Conservation (phyloP, 306 rosid species). For the Echinosophora koreensis region DNA sequence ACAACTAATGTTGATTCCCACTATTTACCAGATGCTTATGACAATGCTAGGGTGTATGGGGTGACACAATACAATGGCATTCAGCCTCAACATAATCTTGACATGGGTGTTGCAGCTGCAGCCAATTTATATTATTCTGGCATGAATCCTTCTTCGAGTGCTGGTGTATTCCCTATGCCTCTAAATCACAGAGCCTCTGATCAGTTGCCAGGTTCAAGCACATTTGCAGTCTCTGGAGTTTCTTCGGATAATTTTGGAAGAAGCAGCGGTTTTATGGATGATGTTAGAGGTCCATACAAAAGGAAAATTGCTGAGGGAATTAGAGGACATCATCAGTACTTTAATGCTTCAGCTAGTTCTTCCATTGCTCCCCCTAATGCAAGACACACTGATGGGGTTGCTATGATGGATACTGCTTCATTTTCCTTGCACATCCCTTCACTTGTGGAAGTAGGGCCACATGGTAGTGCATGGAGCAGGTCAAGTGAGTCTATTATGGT, state of each 20-base stretch:
- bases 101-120: constrained; percentile 61
- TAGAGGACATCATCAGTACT: constrained; percentile 69
- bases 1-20: constrained; percentile 61
- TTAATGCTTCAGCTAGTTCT: constrained; percentile 69
- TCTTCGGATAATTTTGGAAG: constrained; percentile 73
- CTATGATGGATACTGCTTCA: constrained; percentile 66
- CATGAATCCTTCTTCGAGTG: constrained; percentile 70
- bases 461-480: constrained; percentile 62
- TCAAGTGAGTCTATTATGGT: constrained; percentile 64
- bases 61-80: constrained; percentile 63
- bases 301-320: constrained; percentile 76
- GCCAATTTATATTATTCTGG: constrained; percentile 71
- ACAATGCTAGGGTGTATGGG: constrained; percentile 70
- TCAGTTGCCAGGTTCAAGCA: constrained; percentile 69
- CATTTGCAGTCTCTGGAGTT: constrained; percentile 60
- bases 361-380: constrained; percentile 66
- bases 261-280: constrained; percentile 67
- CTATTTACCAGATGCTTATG: constrained; percentile 71
- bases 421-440: constrained; percentile 61
- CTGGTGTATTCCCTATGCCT: constrained; percentile 69
- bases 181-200: constrained; percentile 64
- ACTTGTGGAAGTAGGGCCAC: constrained; percentile 68
- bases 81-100: constrained; percentile 74
- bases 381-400: constrained; percentile 71
- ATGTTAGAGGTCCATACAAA: constrained; percentile 82